phyloP scores from a whole-genome alignment of 2,329 filamentous ascomycete genomes.

The Aspergillus sp. region DNA sequence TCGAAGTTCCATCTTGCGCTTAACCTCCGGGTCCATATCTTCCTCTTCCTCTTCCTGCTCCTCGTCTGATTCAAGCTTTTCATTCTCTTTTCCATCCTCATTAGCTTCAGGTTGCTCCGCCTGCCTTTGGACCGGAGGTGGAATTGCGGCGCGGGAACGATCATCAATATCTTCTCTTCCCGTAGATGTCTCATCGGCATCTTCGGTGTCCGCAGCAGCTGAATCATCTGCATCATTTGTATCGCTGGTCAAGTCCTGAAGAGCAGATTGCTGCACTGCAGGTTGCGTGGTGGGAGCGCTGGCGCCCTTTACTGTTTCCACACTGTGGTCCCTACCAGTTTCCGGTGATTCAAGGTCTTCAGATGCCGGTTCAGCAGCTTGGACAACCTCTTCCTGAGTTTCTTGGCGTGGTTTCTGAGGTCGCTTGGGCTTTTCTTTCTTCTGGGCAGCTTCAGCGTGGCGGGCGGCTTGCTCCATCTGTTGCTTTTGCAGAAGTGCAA shows the following conservation, averaged over 20 bases:
- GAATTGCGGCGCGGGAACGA: conserved; percentile 27
- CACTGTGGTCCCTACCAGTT: conserved; percentile 35
- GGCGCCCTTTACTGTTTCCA: conserved; percentile 33
- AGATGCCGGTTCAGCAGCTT: conserved; percentile 26
- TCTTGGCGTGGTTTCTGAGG: conserved; percentile 65
- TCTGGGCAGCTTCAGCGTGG: conserved; percentile 73
- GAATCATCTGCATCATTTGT: conserved; percentile 67
- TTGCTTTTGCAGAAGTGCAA: conserved; percentile 89
- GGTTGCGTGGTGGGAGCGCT: conserved; percentile 37
- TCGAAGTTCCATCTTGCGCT: conserved; percentile 81
- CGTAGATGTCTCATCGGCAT: conserved; percentile 61
- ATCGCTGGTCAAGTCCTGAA: conserved; percentile 59
- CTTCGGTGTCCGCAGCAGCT: conserved; percentile 63
- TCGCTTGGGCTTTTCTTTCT: conserved; percentile 86
- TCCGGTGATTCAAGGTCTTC: conserved; percentile 34
- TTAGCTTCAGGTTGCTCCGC: conserved; percentile 22
- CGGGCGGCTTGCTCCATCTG: conserved; percentile 85
- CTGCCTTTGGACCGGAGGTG: conserved; percentile 5
- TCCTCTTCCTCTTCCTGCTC: conserved; percentile 75
- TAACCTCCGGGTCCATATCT: conserved; percentile 82
- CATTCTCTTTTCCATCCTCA: conserved; percentile 36
- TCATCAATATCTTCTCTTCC: conserved; percentile 76
- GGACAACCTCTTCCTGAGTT: conserved; percentile 33
- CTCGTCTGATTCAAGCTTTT: conserved; percentile 25
- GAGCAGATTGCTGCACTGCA: conserved; percentile 38